Evolutionary conservation across 1,139 yeast genomes (phyloP).

Genomic region (Taphrina communis): DNA sequence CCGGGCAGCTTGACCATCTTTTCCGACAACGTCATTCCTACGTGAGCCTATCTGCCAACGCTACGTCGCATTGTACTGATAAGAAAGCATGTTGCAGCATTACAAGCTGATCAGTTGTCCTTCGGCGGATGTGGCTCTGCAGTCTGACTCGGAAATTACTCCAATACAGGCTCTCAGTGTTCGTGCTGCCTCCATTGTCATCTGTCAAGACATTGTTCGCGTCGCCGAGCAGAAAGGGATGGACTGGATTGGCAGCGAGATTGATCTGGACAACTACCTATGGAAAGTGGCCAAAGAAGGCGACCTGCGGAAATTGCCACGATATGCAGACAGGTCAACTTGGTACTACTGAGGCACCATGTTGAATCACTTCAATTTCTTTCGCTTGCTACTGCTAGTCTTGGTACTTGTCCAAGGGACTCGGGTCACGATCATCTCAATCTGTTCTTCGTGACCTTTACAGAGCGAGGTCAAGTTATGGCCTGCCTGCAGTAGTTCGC

Average conservation of each 20-base stretch:
- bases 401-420: constrained; percentile 10
- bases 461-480: background rate
- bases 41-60: background rate
- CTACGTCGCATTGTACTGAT: constrained; percentile 8
- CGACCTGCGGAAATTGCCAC: constrained; percentile 25
- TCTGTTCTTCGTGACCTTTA: constrained; percentile 11
- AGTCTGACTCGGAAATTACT: constrained; percentile 8
- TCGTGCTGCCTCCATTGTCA: constrained; percentile 36
- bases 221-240: constrained; percentile 6
- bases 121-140: constrained; percentile 16
- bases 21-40: constrained; percentile 32
- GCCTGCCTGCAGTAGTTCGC: background rate
- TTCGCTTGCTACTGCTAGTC: constrained; percentile 10
- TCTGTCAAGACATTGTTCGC: constrained; percentile 16
- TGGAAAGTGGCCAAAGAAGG: constrained; percentile 37
- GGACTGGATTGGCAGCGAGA: constrained; percentile 24
- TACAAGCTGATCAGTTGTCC: constrained; percentile 22
- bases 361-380: background rate
- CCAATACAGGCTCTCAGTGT: constrained; percentile 24
- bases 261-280: constrained; percentile 37
- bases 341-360: constrained; percentile 23
- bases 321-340: constrained; percentile 20
- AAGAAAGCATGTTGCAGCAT: constrained; percentile 29
- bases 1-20: constrained; percentile 32
- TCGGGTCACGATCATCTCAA: background rate